Base-by-base conservation (phyloP, 2,329 filamentous ascomycete species). In the Ceratocystis harringtonii region DNA sequence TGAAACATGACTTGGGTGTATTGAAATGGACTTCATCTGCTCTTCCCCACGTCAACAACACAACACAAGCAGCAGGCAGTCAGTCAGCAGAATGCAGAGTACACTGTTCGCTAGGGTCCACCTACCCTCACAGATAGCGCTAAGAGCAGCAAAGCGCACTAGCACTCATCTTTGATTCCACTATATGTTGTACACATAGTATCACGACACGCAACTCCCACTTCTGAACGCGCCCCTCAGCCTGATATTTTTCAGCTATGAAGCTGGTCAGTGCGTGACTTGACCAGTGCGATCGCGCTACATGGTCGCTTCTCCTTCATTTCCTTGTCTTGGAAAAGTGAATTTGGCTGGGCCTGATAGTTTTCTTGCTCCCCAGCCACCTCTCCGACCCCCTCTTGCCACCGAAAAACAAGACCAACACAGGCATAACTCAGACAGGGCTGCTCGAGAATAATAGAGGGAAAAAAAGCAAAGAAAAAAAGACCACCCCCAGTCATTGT, bases 361-460 rank as follows among this genome's bases (percentile, higher is more conserved):
- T 64, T 41, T 60, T 55, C 19, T 19, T 6, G 19, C 63, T 57
- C 45, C 63, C 63, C 63, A 64, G 43, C 63, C 63, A 58, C 63
- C 63, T 64, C 63, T 64, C 63, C 52, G 63, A 60, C 52, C 50
- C 55, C 63, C 63, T 45, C 52, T 60, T 22, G 30, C 43, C 57
- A 43, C 32, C 12, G 5, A 43, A 12, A 43, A 45, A 22, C 19
- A 45, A 17, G 19, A 44, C 36, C 28, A 41, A 15, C 17, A 32
- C 45, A 41, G 32, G 55, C 55, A 55, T 55, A 45, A 50, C 25
- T 65, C 45, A 28, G 55, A 28, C 41, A 22, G 36, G 28, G 12
- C 36, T 10, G 6, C 22, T 43, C 3, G 17, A 45, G 45, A 52
- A 45, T 25, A 45, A 55, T 10, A 61, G 30, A 48, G 48, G 10